Evolutionary conservation across 1,284 basidiomycete genomes (phyloP).

Genomic region (Cutaneotrichosporon arboriforme): DNA sequence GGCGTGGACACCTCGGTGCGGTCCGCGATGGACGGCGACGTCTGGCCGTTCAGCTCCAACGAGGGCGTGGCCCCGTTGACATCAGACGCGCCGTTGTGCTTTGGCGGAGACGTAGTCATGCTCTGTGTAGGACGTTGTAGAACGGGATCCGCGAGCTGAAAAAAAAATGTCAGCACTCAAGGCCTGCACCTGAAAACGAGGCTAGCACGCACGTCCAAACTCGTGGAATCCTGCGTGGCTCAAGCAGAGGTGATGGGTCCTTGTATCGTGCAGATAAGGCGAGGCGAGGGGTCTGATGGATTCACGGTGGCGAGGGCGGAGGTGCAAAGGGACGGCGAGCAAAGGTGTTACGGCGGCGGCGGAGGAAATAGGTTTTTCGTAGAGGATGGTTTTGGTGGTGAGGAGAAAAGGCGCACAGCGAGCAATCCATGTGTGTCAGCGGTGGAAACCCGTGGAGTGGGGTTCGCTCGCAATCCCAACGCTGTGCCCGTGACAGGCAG

Average conservation of each 20-base stretch:
- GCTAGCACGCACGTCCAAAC: conserved; percentile 13
- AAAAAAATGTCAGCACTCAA: neutral
- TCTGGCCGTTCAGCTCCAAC: conserved; percentile 34
- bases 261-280: neutral
- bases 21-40: conserved; percentile 29
- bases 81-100: conserved; percentile 26
- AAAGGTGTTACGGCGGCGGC: neutral
- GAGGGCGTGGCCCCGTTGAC: conserved; percentile 18
- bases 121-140: conserved; percentile 11
- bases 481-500: no score
- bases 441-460: neutral
- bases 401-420: no score
- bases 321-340: neutral
- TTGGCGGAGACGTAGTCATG: conserved; percentile 33
- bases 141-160: conserved; percentile 16
- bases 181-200: neutral
- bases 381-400: neutral
- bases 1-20: conserved; percentile 1
- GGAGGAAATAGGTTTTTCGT: neutral
- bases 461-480: no score
- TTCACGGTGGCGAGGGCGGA: neutral
- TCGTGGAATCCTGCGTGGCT: conserved; percentile 7
- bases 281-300: neutral
- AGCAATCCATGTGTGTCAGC: conserved; percentile 5
- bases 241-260: neutral